These are phyloP conservation scores for Gymnopilus junonius DNA, from an alignment of 768 basidiomycete genomes.

Conservation along the genomic window DNA sequence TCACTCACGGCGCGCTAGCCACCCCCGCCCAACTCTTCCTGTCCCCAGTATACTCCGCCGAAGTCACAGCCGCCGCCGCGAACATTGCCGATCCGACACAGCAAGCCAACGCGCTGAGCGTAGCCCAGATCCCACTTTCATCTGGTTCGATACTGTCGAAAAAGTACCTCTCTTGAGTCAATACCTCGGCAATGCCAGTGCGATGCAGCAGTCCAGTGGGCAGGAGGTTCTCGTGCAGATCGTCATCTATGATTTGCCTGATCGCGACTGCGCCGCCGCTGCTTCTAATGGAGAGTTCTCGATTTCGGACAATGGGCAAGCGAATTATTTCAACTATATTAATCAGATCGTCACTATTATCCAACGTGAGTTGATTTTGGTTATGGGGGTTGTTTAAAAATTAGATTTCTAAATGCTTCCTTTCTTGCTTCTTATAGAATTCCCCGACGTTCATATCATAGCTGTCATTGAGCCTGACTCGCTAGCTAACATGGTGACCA, in stretches of 20 bases:
- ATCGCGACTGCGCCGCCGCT: constrained; percentile 67
- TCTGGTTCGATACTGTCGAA: constrained; percentile 60
- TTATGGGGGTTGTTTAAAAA: neutral
- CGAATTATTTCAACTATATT: constrained; percentile 63
- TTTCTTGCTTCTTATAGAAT: constrained; percentile 36
- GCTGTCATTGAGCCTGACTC: constrained; percentile 73
- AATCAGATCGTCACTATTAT: constrained; percentile 64
- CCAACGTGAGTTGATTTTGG: constrained; percentile 38
- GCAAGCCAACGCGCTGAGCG: constrained; percentile 52
- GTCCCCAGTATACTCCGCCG: constrained; percentile 20
- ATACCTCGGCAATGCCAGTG: constrained; percentile 57
- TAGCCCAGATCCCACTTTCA: constrained; percentile 66
- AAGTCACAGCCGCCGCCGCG: constrained; percentile 54
- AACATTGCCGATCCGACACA: constrained; percentile 52
- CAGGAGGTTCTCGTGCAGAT: constrained; percentile 56
- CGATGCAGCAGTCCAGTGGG: constrained; percentile 47
- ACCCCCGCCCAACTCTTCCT: neutral
- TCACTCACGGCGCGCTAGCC: neutral
- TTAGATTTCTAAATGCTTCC: neutral
- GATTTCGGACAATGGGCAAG: constrained; percentile 58
- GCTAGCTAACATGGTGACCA: constrained; percentile 71
- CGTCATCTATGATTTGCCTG: constrained; percentile 63
- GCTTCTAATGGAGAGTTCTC: constrained; percentile 71
- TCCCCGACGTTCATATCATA: constrained; percentile 63
- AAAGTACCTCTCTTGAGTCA: constrained; percentile 60